phyloP scores from a whole-genome alignment of 768 basidiomycete genomes.

The Podaxis pistillaris region DNA sequence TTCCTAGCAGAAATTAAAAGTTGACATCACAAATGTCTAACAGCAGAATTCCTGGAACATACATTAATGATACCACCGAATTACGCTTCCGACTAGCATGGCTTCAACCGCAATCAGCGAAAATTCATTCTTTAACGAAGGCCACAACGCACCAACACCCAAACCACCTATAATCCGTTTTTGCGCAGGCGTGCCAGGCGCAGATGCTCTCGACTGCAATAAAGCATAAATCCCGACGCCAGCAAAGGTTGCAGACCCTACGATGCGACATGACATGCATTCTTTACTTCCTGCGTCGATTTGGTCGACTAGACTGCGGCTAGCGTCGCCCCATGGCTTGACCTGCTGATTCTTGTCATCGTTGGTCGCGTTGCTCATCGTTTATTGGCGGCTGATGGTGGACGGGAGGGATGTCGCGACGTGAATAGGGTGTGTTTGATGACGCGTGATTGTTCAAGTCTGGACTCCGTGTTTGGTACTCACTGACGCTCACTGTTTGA shows the following conservation, averaged over 20 bases:
- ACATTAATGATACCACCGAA: constrained; percentile 37
- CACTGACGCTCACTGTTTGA: not conserved
- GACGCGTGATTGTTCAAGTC: not conserved
- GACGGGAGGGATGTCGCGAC: not conserved
- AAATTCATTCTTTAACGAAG: not conserved
- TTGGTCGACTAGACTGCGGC: constrained; percentile 4
- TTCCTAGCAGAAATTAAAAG: not conserved
- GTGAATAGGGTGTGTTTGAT: not conserved
- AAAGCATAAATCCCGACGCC: constrained; percentile 68
- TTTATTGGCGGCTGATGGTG: not conserved
- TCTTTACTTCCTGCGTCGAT: constrained; percentile 34
- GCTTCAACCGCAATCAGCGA: constrained; percentile 20
- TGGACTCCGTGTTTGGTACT: not conserved
- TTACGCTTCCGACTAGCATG: constrained; percentile 36
- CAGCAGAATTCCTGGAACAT: not conserved
- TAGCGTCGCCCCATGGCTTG: constrained; percentile 3
- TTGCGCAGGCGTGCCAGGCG: constrained; percentile 59
- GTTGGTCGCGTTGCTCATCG: constrained; percentile 1
- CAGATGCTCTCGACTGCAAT: constrained; percentile 57
- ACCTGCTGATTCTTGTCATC: not conserved
- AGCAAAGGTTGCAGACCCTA: constrained; percentile 63
- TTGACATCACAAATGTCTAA: not conserved
- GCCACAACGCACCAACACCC: constrained; percentile 50
- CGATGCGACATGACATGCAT: constrained; percentile 68
- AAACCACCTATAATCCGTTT: constrained; percentile 62